These are phyloP conservation scores for Leccinellum rugosiceps DNA, from an alignment of 768 basidiomycete genomes.

Conservation along the genomic window DNA sequence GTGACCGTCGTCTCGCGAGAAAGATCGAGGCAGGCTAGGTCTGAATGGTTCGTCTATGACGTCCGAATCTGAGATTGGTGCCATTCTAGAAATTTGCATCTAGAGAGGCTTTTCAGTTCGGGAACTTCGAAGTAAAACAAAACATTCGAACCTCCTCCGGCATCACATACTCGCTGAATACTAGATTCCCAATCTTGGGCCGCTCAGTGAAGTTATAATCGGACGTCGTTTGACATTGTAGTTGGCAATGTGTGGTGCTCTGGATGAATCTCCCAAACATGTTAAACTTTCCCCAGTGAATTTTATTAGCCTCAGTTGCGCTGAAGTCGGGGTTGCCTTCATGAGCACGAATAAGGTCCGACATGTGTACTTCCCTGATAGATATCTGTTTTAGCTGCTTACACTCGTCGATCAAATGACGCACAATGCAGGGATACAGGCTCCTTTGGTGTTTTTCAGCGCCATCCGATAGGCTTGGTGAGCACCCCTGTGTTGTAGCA, in stretches of 20 bases:
- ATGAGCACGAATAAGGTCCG: slow-evolving; percentile 84
- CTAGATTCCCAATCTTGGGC: slow-evolving; percentile 48
- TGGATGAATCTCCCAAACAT: slow-evolving; percentile 87
- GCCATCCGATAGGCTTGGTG: slow-evolving; percentile 93
- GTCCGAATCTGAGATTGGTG: slow-evolving; percentile 44
- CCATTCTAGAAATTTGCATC: slow-evolving; percentile 67
- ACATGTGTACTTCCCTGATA: slow-evolving; percentile 85
- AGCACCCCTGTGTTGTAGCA: slow-evolving; percentile 76
- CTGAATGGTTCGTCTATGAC: slow-evolving; percentile 41
- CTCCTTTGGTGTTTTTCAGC: slow-evolving; percentile 77
- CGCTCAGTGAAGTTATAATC: slow-evolving; percentile 66
- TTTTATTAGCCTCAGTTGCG: slow-evolving; percentile 59
- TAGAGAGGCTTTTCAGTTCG: slow-evolving; percentile 27
- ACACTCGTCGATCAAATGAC: slow-evolving; percentile 23
- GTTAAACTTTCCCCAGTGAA: slow-evolving; percentile 96
- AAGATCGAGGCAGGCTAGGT: slow-evolving; percentile 30
- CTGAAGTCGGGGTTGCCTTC: slow-evolving; percentile 79
- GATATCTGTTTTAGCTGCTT: slow-evolving; percentile 9
- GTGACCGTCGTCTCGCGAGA: slow-evolving; percentile 31
- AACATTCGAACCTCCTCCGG: slow-evolving; percentile 53
- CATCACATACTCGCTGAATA: slow-evolving; percentile 62
- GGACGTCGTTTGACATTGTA: slow-evolving; percentile 56
- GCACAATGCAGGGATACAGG: slow-evolving; percentile 84
- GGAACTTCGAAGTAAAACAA: background rate
- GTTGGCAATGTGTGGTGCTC: slow-evolving; percentile 74